Conservation (phyloP, 495 filamentous ascomycete species). For the Sphaerosporella brunnea region DNA sequence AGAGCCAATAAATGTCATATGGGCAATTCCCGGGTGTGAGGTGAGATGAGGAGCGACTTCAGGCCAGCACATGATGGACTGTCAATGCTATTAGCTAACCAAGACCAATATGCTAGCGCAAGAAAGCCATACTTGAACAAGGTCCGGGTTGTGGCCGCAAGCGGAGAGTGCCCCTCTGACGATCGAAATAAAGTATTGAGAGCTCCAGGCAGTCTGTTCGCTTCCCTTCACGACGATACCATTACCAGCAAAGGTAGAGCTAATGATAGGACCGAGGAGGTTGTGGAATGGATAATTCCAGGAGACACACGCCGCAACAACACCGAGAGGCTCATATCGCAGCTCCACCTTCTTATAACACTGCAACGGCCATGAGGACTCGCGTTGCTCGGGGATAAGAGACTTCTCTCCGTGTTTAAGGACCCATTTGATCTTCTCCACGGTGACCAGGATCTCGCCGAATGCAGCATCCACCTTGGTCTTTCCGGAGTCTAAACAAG, state of each 20-base stretch:
- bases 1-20: conserved; percentile 96
- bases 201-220: conserved; percentile 84
- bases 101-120: neutral
- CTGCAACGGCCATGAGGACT: conserved; percentile 74
- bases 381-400: conserved; percentile 49
- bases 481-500: conserved; percentile 93
- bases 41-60: conserved; percentile 65
- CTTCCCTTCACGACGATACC: conserved; percentile 79
- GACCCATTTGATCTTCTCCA: conserved; percentile 88
- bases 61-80: conserved; percentile 67
- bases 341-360: conserved; percentile 89
- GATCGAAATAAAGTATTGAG: conserved; percentile 60
- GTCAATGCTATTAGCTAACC: no score
- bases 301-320: conserved; percentile 79
- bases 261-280: conserved; percentile 76
- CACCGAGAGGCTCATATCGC: conserved; percentile 76
- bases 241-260: conserved; percentile 82
- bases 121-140: conserved; percentile 43
- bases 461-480: conserved; percentile 84
- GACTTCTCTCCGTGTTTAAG: conserved; percentile 79
- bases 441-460: conserved; percentile 84
- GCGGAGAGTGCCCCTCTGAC: conserved; percentile 57
- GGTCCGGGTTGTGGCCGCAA: conserved; percentile 65
- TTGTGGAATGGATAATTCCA: conserved; percentile 99
- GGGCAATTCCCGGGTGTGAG: conserved; percentile 62